phyloP scores from a whole-genome alignment of 306 rosid species.

The Glycine latifolia region DNA sequence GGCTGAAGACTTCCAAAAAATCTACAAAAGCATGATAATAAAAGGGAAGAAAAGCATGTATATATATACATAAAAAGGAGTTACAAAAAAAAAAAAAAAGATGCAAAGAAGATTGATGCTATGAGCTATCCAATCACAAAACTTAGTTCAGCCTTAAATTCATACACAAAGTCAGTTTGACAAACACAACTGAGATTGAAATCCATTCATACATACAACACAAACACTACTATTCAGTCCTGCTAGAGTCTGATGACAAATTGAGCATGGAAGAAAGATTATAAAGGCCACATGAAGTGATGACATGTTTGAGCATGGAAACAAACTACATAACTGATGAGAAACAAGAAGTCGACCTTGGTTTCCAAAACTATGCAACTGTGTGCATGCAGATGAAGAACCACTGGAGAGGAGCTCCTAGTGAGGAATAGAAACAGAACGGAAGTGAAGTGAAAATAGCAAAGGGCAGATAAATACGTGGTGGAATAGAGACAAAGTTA shows the following conservation, averaged over 20 bases:
- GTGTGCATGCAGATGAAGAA: constrained; percentile 61
- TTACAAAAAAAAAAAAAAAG: not conserved
- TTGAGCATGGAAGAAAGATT: constrained; percentile 1
- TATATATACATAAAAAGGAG: not conserved
- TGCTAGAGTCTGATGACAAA: constrained; percentile 10
- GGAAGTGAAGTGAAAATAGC: constrained; percentile 45
- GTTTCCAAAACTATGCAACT: constrained; percentile 51
- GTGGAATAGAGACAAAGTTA: constrained; percentile 52
- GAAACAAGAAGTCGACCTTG: constrained; percentile 41
- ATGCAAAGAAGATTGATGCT: constrained; percentile 26
- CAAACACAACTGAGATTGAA: not conserved
- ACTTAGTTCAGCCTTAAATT: constrained; percentile 3
- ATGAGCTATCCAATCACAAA: constrained; percentile 24
- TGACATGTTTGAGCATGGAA: not conserved
- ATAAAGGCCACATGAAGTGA: constrained; percentile 19
- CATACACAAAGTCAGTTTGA: not conserved
- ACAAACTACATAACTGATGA: too few species aligned
- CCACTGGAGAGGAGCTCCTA: constrained; percentile 48
- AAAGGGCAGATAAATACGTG: constrained; percentile 48
- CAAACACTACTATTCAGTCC: constrained; percentile 28
- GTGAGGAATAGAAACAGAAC: constrained; percentile 49
- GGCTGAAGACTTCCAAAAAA: not conserved
- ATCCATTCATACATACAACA: constrained; percentile 13
- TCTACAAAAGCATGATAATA: not conserved
- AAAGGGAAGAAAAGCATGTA: not conserved